Evolutionary conservation across 1,139 yeast genomes (phyloP).

Genomic region (Candida freyschussii): DNA sequence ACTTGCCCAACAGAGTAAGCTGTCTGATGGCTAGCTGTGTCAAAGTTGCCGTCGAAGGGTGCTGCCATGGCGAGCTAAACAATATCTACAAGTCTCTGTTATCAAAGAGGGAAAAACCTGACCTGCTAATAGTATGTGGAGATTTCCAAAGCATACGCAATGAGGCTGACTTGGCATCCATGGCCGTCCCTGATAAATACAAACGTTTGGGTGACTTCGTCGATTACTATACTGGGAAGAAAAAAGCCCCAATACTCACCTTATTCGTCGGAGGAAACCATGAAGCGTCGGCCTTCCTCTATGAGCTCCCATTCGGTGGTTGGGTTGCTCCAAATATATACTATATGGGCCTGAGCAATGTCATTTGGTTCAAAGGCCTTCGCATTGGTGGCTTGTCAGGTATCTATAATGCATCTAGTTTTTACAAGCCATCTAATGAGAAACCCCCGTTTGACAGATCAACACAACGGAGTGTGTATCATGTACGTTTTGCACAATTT

Average conservation of each 20-base stretch:
- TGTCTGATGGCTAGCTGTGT: too few species aligned
- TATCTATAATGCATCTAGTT: conserved; percentile 55
- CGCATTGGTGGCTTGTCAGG: conserved; percentile 84
- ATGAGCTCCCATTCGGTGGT: conserved; percentile 80
- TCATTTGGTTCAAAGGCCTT: conserved; percentile 68
- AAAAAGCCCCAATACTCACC: conserved; percentile 70
- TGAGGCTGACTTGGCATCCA: conserved; percentile 55
- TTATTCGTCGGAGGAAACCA: conserved; percentile 94
- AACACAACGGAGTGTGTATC: conserved; percentile 61
- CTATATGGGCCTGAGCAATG: conserved; percentile 76
- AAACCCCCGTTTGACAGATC: conserved; percentile 43
- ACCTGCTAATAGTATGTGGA: conserved; percentile 78
- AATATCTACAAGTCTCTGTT: conserved; percentile 43
- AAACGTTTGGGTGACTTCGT: conserved; percentile 71
- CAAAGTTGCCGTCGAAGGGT: conserved; percentile 76
- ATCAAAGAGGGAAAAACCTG: conserved; percentile 34
- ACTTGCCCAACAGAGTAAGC: too few species aligned
- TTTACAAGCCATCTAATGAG: conserved; percentile 38
- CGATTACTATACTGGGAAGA: conserved; percentile 58
- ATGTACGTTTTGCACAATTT: conserved; percentile 62
- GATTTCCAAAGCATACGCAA: conserved; percentile 69
- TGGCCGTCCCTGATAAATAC: conserved; percentile 51
- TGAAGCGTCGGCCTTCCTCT: conserved; percentile 76
- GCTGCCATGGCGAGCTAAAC: conserved; percentile 84
- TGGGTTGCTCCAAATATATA: conserved; percentile 94